Evolutionary conservation across 2,329 filamentous ascomycete species (phyloP), one percentile per base, ranked within the genome.

Genomic region (Monilinia polystroma): DNA sequence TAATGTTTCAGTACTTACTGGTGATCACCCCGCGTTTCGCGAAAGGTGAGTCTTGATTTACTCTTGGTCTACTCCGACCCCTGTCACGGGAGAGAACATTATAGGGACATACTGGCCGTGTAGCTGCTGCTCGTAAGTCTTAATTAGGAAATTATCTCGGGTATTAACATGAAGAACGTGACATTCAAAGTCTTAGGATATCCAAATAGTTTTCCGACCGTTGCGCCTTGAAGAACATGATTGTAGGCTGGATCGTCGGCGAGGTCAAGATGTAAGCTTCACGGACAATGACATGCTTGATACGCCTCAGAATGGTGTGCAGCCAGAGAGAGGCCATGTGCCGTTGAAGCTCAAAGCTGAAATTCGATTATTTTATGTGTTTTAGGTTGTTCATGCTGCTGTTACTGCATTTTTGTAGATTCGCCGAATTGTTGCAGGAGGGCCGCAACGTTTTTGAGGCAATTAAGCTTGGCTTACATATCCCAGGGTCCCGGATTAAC

Each of bases 191-290:
- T 38, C 32, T 58, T 47, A 43, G 53, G 53, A 57, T 45, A 5
- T 58, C 32, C 43, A n/a, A 51, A 43, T 59, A 43, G 54, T 59
- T 65, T 65, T 58, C 63, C 63, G 53, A 49, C n/a, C 32, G 60
- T 43, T 65, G 43, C 45, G 49, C 59, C 32, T 51, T 18, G 55
- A 45, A 12, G 18, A 51, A 3, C 4, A 4, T 35, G 4, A 20
- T 18, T 23, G 45, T 8, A 52, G 29, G 45, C 54, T 58, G 2
- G 63, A 47, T 52, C 63, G 20, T 65, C 63, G 63, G 29, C 63
- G 63, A 65, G 54, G 63, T 51, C n/a, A n/a, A 51, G 18, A 18
- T 38, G 63, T 65, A 65, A 65, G 63, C 63, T 58, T 59, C 53
- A 65, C 23, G 23, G 32, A 38, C 32, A 16, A 58, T 59, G 63